A percentile compares a stretch with the other conserved stretches of the same genome.
Evolutionary conservation across 1,139 yeast genomes (phyloP).

Genomic region (Hansenula sp.): DNA sequence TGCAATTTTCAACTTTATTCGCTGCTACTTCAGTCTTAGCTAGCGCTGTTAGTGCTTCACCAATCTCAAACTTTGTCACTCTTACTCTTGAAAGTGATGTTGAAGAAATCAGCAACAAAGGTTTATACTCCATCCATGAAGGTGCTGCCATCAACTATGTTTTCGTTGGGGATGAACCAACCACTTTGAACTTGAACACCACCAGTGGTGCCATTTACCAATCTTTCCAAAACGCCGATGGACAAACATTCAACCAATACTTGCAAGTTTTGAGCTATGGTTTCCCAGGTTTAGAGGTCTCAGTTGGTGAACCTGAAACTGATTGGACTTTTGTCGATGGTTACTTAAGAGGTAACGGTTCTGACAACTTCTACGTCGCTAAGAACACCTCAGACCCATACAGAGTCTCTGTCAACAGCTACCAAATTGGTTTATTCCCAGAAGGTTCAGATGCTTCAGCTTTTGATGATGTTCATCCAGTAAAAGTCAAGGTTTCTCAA

Average conservation of each 20-base stretch:
- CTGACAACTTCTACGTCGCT: conserved; percentile 34
- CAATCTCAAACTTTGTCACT: background rate
- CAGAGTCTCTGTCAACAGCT: conserved; percentile 28
- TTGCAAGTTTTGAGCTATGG: conserved; percentile 1
- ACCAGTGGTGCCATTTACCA: background rate
- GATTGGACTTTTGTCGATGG: conserved; percentile 20
- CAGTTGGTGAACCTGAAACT: conserved; percentile 4
- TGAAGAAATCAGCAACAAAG: background rate
- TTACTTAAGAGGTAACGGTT: conserved; percentile 20
- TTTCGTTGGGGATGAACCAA: background rate
- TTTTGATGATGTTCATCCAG: background rate
- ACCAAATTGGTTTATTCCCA: conserved; percentile 20
- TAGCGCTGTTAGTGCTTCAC: background rate
- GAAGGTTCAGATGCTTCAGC: background rate
- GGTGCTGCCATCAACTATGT: conserved; percentile 50
- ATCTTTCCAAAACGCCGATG: background rate
- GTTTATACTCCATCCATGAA: conserved; percentile 32
- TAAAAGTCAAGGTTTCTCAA: conserved; percentile 1
- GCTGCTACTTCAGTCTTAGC: background rate
- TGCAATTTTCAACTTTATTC: conserved; percentile 1
- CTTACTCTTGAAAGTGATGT: background rate
- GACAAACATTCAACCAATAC: background rate
- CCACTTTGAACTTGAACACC: background rate
- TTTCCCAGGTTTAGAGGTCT: conserved; percentile 3
- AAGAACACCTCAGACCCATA: conserved; percentile 41